Base-by-base conservation (phyloP, 2,329 filamentous ascomycete species). In the Alternaria sp. region DNA sequence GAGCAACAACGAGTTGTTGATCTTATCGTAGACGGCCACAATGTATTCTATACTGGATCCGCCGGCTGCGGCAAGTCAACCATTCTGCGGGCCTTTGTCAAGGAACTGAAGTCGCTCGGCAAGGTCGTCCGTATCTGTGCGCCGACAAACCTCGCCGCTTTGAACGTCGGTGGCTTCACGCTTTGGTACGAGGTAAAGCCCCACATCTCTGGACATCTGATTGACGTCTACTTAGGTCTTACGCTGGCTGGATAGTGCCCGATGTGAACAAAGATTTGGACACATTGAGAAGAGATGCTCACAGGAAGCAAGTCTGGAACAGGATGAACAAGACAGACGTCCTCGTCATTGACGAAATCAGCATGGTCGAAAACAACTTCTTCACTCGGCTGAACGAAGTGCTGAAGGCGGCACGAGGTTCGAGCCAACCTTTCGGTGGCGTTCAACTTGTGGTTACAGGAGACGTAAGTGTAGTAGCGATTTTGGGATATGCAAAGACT, bases 1-100 rank as follows among this genome's bases (percentile, higher is more conserved):
- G 85, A 87, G 67, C 85, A 88, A 70, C 73, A 78, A 9, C 76
- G 75, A 3, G 70, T 88, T 3, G 83, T 88, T 1, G 77, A 87
- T 1, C 75, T 86, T 0, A 87, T 89, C 21, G 61, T 82, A n/a
- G 46, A 25, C 5, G 78, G 77, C 4, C 86, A 87, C 0, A 90
- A 90, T 60, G 85, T 90, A 15, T 91, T 90, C 70, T 90, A 87
- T 66, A 90, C 88, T 0, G 88, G 89, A 5, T 87, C 87, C 0
- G 88, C 88, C 11, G 88, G 88, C 0, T 86, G 84, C 49, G 87
- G 87, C 4, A 89, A 89, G 71, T 87, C 85, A 0, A 86, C 86
- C 0, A 84, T 88, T 3, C 75, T 89, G 0, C 84, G 83, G 62
- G 81, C 82, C 8, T 84, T 87, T 44, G 82, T 82, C 3, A 76